Evolutionary conservation across 2,329 filamentous ascomycete genomes (phyloP), one percentile per base, ranked within the genome.

Genomic region (Pseudocercospora fuligena): DNA sequence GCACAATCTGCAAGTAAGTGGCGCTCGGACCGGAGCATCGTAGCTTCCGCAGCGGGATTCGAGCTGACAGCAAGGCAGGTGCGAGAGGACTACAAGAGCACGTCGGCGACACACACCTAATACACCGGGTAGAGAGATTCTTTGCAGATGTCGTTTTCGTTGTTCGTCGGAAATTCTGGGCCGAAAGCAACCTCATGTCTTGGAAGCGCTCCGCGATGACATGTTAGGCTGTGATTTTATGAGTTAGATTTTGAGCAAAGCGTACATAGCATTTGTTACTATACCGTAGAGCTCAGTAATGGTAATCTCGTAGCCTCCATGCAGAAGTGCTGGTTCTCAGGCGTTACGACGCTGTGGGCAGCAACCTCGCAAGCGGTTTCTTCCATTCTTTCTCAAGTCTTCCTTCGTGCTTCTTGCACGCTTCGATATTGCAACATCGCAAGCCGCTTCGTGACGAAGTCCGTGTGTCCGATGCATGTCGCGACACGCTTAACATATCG

Each of bases 121-220:
- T 66, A 36, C 60, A 66, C 46, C 61, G 64, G 23, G 61, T 69
- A 7, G 64, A 69, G 36, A 61, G 64, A 40, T 61, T 66, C 47
- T 64, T 69, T 27, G 64, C 57, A 25, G 61, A 66, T 36, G 53
- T 69, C 47, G 64, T 64, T 9, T 64, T 66, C 54, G 64, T 66
- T 29, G 56, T 63, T 57, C 51, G 64, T n/a, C 46, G 61, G 11
- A 58, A 43, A 19, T 61, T 49, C 27, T 64, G 64, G 43, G 58
- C 53, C 21, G 36, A 64, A 23, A 49, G 46, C 31, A 66, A 54
- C 33, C 51, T 56, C 3, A 33, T 56, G 51, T 56, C 27, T 27
- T 56, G 23, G 90, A 56, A 56, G 51, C 51, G 51, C 51, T 29
- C 51, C 23, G 51, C 51, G 27, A 56, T 56, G 16, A 19, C 16